Conservation (phyloP, 352 stramenopile species). For the Phytophthora aleatoria region DNA sequence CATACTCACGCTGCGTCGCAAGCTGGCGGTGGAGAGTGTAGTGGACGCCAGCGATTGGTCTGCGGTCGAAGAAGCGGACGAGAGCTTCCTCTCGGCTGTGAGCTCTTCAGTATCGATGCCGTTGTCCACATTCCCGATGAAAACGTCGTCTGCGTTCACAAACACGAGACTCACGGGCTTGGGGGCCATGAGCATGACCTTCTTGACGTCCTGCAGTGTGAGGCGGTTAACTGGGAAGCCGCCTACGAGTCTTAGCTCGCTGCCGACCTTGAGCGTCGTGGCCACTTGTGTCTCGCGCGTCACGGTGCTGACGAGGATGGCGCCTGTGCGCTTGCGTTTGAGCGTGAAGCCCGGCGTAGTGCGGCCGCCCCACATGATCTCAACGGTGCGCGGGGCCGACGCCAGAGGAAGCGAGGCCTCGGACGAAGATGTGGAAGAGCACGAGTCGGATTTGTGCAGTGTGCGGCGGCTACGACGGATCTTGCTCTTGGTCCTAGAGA, state of each 20-base stretch:
- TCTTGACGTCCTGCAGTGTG: slow-evolving; percentile 75
- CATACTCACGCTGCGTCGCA: slow-evolving; percentile 32
- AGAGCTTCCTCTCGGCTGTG: slow-evolving; percentile 17
- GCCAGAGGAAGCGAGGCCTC: slow-evolving; percentile 21
- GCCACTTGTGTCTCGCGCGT: slow-evolving; percentile 31
- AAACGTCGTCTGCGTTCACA: slow-evolving; percentile 58
- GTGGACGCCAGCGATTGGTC: slow-evolving; percentile 26
- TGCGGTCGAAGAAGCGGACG: slow-evolving; percentile 17
- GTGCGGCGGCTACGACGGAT: slow-evolving; percentile 16
- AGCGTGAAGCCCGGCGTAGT: slow-evolving; percentile 69
- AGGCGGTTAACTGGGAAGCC: slow-evolving; percentile 76
- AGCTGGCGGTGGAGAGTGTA: slow-evolving; percentile 25
- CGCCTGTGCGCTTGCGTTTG: slow-evolving; percentile 73
- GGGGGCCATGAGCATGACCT: slow-evolving; percentile 72
- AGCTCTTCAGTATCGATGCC: slow-evolving; percentile 41
- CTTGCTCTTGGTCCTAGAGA: slow-evolving; percentile 14
- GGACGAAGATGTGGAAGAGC: slow-evolving; percentile 9
- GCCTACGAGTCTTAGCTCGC: slow-evolving; percentile 74
- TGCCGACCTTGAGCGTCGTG: slow-evolving; percentile 60
- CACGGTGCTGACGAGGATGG: slow-evolving; percentile 73
- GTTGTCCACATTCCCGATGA: slow-evolving; percentile 26
- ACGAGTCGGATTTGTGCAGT: slow-evolving; percentile 17
- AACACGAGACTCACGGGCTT: slow-evolving; percentile 85
- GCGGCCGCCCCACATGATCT: slow-evolving; percentile 72
- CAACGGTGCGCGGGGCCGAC: slow-evolving; percentile 52